Percentiles rank a stretch among this genome's conserved stretches.
phyloP scores from a whole-genome alignment of 192 early-diverging fungal species.

The Backusella circina region DNA sequence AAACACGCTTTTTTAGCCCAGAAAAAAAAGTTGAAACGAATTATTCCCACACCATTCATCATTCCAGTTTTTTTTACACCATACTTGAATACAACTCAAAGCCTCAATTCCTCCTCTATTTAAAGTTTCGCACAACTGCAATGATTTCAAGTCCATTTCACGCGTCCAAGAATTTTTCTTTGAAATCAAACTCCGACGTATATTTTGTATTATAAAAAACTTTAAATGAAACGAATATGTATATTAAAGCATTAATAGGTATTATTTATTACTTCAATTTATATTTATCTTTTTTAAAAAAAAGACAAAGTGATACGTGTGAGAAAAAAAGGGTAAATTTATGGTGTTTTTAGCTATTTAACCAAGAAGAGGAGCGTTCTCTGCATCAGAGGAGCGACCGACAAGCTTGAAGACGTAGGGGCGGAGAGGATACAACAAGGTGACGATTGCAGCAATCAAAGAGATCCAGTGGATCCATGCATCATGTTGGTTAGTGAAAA shows the following conservation, averaged over 20 bases:
- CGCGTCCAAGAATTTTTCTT: neutral
- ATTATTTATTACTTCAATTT: slow-evolving; percentile 5
- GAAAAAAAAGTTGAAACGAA: neutral
- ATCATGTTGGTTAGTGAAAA: slow-evolving; percentile 42
- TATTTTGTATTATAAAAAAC: neutral
- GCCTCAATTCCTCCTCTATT: neutral
- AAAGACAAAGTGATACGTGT: neutral
- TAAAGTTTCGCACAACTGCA: neutral
- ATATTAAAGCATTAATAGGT: neutral
- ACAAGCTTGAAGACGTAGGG: slow-evolving; percentile 36
- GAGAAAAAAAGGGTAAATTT: neutral
- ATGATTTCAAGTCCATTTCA: neutral
- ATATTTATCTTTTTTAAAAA: neutral
- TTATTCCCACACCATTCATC: neutral
- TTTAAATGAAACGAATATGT: neutral
- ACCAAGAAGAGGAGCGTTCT: slow-evolving; percentile 50
- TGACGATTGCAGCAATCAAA: slow-evolving; percentile 41
- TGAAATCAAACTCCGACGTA: neutral
- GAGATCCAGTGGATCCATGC: slow-evolving; percentile 47
- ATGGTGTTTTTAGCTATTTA: slow-evolving; percentile 20
- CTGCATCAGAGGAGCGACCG: slow-evolving; percentile 27
- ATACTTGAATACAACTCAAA: neutral
- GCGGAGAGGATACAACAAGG: slow-evolving; percentile 39
- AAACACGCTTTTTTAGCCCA: neutral
- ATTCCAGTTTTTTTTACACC: neutral